phyloP scores from a whole-genome alignment of 345 rosid species.

The Kandelia obovata region DNA sequence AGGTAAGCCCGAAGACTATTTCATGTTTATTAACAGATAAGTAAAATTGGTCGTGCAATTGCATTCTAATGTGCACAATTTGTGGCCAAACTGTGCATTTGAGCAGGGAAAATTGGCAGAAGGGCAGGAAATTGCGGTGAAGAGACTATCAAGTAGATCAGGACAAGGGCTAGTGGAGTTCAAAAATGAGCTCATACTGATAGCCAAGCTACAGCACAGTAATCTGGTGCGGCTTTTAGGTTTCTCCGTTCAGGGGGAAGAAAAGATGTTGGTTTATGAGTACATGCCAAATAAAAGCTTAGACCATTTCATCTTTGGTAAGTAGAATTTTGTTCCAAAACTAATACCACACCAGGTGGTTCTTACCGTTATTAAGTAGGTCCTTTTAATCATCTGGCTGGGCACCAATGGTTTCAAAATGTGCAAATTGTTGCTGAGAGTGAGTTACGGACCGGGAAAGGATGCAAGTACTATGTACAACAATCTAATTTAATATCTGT shows the following conservation, averaged over 20 bases:
- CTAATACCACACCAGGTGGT: background rate
- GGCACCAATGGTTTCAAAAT: no score
- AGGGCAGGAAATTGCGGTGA: constrained; percentile 24
- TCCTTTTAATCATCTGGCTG: no score
- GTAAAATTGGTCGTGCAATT: background rate
- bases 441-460: no score
- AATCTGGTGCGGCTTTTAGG: constrained; percentile 26
- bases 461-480: no score
- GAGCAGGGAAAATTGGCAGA: constrained; percentile 12
- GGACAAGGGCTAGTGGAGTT: constrained; percentile 28
- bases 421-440: no score
- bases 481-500: no score
- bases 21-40: no score
- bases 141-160: constrained; percentile 17
- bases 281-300: constrained; percentile 24
- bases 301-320: constrained; percentile 22
- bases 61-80: background rate
- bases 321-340: background rate
- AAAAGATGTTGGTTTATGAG: constrained; percentile 25
- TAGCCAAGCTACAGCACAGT: constrained; percentile 20
- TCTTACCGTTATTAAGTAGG: no score
- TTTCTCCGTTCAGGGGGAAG: constrained; percentile 16
- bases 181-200: constrained; percentile 27
- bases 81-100: background rate
- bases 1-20: background rate